A percentile compares a stretch with the other conserved stretches of the same genome.
These are phyloP conservation scores for Penicillium frequentans DNA, from an alignment of 2,329 filamentous ascomycete genomes.

Conservation along the genomic window DNA sequence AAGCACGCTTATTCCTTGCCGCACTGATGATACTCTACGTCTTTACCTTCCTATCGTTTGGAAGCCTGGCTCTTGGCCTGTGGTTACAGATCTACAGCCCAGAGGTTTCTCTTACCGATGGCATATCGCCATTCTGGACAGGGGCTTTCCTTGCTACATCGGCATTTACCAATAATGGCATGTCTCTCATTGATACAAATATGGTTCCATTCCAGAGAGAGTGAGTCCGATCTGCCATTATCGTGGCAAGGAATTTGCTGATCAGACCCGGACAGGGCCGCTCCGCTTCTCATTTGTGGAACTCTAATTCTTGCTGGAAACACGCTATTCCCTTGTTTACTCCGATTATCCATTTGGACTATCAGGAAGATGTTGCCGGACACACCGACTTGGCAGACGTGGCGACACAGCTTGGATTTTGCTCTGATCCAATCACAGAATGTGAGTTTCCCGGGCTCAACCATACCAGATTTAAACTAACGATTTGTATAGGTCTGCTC, in stretches of 20 bases:
- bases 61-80: slow-evolving; percentile 47
- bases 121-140: slow-evolving; percentile 51
- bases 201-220: slow-evolving; percentile 48
- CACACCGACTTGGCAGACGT: slow-evolving; percentile 26
- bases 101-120: slow-evolving; percentile 44
- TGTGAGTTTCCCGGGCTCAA: slow-evolving; percentile 5
- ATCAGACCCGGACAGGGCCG: slow-evolving; percentile 26
- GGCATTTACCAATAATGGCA: slow-evolving; percentile 56
- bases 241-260: neutral
- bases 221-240: slow-evolving; percentile 13
- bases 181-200: slow-evolving; percentile 54
- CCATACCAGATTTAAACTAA: neutral
- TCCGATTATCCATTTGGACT: slow-evolving; percentile 61
- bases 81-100: slow-evolving; percentile 47
- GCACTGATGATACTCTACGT: slow-evolving; percentile 47
- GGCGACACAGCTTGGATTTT: slow-evolving; percentile 32
- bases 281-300: slow-evolving; percentile 50
- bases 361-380: slow-evolving; percentile 35
- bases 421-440: slow-evolving; percentile 34
- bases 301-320: slow-evolving; percentile 64
- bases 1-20: slow-evolving; percentile 35
- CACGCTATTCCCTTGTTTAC: slow-evolving; percentile 64
- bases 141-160: slow-evolving; percentile 54
- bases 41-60: slow-evolving; percentile 47
- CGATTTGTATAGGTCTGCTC: slow-evolving; percentile 25